Conservation (phyloP, 352 stramenopile species). For the Salisapilia sapeloensis region DNA sequence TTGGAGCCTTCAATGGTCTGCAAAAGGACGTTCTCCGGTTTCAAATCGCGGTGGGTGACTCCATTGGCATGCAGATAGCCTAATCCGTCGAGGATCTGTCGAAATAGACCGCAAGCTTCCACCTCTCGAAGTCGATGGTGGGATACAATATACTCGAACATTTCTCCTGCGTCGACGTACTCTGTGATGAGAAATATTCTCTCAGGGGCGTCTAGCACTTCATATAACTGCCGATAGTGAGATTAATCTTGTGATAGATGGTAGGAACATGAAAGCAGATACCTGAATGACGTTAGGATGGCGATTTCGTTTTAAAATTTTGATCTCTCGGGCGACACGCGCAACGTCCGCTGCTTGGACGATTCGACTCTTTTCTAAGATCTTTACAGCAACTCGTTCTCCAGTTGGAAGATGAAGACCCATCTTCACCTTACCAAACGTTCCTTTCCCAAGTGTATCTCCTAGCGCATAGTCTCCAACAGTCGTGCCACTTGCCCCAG, state of each 20-base stretch:
- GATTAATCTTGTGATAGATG: conserved; percentile 29
- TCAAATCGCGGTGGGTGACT: conserved; percentile 82
- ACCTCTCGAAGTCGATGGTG: conserved; percentile 71
- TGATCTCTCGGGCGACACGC: conserved; percentile 85
- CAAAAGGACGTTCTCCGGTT: conserved; percentile 85
- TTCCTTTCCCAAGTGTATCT: conserved; percentile 86
- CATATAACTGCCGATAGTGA: conserved; percentile 46
- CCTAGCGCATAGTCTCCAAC: conserved; percentile 83
- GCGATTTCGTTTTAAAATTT: conserved; percentile 84
- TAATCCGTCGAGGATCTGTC: conserved; percentile 83
- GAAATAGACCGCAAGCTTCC: conserved; percentile 70
- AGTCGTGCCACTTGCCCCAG: conserved; percentile 13
- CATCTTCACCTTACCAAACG: conserved; percentile 87
- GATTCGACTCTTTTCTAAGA: conserved; percentile 87
- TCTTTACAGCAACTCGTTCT: conserved; percentile 86
- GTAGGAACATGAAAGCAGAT: conserved; percentile 36
- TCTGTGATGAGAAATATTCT: conserved; percentile 91
- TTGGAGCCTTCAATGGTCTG: conserved; percentile 23
- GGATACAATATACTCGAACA: conserved; percentile 92
- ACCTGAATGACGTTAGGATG: conserved; percentile 85
- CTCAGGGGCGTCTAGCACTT: conserved; percentile 76
- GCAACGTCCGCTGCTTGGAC: conserved; percentile 78
- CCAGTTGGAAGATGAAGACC: conserved; percentile 78
- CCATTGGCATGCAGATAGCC: conserved; percentile 84
- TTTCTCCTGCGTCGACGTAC: conserved; percentile 78